These are phyloP conservation scores for Pseudogymnoascus sp. DNA, from an alignment of 2,329 filamentous ascomycete genomes.

Conservation along the genomic window DNA sequence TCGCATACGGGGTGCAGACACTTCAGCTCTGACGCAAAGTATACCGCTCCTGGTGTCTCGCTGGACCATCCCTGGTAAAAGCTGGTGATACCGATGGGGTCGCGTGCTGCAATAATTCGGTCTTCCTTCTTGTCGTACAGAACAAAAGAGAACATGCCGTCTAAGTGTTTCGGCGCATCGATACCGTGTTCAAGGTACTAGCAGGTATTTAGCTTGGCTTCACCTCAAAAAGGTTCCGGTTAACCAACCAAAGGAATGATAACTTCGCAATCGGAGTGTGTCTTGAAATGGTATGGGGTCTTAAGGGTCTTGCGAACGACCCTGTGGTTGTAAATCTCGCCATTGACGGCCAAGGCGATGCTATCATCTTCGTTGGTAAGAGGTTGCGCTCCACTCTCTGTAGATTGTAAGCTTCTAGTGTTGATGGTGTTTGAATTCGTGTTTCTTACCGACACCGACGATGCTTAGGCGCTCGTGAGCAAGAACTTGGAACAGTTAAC, in stretches of 20 bases:
- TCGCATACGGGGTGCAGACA: slow-evolving; percentile 89
- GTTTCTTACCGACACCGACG: slow-evolving; percentile 77
- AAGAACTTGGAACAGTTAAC: slow-evolving; percentile 55
- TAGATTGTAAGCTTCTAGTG: slow-evolving; percentile 10
- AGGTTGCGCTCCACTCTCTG: slow-evolving; percentile 92
- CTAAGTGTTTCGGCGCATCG: slow-evolving; percentile 85
- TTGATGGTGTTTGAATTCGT: slow-evolving; percentile 9
- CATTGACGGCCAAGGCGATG: slow-evolving; percentile 92
- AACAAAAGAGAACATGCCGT: slow-evolving; percentile 99
- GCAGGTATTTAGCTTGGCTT: slow-evolving; percentile 13
- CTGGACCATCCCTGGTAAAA: slow-evolving; percentile 94
- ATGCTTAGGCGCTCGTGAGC: slow-evolving; percentile 97
- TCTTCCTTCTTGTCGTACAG: slow-evolving; percentile 94
- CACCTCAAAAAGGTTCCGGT: not conserved
- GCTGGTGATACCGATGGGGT: slow-evolving; percentile 94
- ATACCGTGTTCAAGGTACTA: slow-evolving; percentile 89
- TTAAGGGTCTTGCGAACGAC: slow-evolving; percentile 83
- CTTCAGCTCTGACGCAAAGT: slow-evolving; percentile 97
- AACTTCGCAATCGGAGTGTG: slow-evolving; percentile 95
- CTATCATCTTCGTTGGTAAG: slow-evolving; percentile 84
- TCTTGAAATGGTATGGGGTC: slow-evolving; percentile 91
- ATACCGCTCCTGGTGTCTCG: slow-evolving; percentile 73
- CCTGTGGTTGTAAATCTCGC: slow-evolving; percentile 99
- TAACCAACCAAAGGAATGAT: slow-evolving; percentile 84
- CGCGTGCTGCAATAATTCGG: slow-evolving; percentile 85